Conservation (phyloP, 192 early-diverging fungal genomes). For the Mortierella claussenii region DNA sequence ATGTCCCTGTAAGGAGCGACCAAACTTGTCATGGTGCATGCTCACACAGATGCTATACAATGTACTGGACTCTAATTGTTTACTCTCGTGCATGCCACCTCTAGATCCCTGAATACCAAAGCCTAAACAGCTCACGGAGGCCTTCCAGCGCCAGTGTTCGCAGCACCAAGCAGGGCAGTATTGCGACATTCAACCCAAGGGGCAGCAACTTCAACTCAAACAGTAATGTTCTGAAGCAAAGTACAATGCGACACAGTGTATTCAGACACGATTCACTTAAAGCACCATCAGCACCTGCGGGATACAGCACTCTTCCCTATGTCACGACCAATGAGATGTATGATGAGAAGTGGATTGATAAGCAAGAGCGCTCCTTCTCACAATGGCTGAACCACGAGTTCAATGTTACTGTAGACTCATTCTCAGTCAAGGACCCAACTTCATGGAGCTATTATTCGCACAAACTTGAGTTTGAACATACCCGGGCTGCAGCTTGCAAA, state of each 20-base stretch:
- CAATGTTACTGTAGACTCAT: constrained; percentile 33
- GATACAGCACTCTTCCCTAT: constrained; percentile 50
- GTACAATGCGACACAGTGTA: constrained; percentile 35
- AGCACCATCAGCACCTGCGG: constrained; percentile 18
- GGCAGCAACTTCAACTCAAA: constrained; percentile 16
- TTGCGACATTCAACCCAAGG: constrained; percentile 2
- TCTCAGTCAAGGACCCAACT: constrained; percentile 38
- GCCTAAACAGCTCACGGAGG: constrained; percentile 17
- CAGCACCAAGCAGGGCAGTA: not conserved
- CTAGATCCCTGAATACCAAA: constrained; percentile 34
- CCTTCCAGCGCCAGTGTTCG: constrained; percentile 1
- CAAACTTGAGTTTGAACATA: constrained; percentile 49
- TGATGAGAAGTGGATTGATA: constrained; percentile 56
- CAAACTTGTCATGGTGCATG: no score
- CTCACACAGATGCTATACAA: no score
- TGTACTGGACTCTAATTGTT: no score
- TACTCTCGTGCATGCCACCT: no score
- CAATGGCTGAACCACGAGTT: constrained; percentile 54
- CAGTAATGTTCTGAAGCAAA: constrained; percentile 24
- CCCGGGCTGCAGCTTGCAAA: constrained; percentile 39
- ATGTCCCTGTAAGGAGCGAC: constrained; percentile 38
- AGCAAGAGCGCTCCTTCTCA: constrained; percentile 50
- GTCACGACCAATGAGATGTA: constrained; percentile 55
- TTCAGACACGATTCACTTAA: not conserved
- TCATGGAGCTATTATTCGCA: constrained; percentile 53